Percentiles rank a stretch among this genome's conserved stretches.
These are phyloP conservation scores for Bonnemaisonia californica DNA, from an alignment of 31 red algal genomes.

Conservation along the genomic window DNA sequence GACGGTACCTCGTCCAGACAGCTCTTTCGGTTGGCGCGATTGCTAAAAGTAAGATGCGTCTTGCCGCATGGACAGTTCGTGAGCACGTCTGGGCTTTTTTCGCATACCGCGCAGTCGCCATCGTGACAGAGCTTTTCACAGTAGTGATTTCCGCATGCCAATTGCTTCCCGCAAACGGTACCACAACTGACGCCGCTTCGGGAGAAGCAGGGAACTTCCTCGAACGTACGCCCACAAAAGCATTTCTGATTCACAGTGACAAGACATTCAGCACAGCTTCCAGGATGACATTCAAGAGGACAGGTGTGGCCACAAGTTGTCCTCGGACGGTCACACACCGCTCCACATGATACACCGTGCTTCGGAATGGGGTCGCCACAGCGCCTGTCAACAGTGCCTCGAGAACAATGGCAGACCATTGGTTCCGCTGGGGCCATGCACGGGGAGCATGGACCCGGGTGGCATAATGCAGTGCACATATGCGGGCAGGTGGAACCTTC, in stretches of 20 bases:
- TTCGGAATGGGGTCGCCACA: slow-evolving; percentile 66
- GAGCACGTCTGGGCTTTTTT: slow-evolving; percentile 6
- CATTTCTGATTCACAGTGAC: slow-evolving; percentile 41
- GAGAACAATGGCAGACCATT: slow-evolving; percentile 58
- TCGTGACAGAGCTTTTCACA: slow-evolving; percentile 65
- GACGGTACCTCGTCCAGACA: slow-evolving; percentile 54
- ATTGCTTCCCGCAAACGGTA: slow-evolving; percentile 31
- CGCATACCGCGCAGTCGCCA: slow-evolving; percentile 55
- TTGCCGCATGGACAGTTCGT: slow-evolving; percentile 70
- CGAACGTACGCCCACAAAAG: slow-evolving; percentile 35
- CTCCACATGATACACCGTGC: slow-evolving; percentile 54
- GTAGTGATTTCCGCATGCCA: slow-evolving; percentile 59
- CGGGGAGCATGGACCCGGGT: slow-evolving; percentile 79
- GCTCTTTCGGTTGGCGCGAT: slow-evolving; percentile 17
- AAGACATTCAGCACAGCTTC: slow-evolving; percentile 50
- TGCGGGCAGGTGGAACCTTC: slow-evolving; percentile 47
- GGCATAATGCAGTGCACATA: slow-evolving; percentile 60
- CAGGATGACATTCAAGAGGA: slow-evolving; percentile 51
- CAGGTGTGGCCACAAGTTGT: slow-evolving; percentile 69
- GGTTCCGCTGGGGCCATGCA: slow-evolving; percentile 37
- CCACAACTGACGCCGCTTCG: slow-evolving; percentile 46
- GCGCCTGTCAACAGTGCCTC: slow-evolving; percentile 12
- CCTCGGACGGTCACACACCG: slow-evolving; percentile 27
- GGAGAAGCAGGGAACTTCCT: slow-evolving; percentile 50
- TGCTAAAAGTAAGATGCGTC: slow-evolving; percentile 27